A percentile compares a stretch with the other conserved stretches of the same genome.
Evolutionary conservation across 176 grass and related monocot species (phyloP).

Genomic region (Puccinellia tenuiflora): DNA sequence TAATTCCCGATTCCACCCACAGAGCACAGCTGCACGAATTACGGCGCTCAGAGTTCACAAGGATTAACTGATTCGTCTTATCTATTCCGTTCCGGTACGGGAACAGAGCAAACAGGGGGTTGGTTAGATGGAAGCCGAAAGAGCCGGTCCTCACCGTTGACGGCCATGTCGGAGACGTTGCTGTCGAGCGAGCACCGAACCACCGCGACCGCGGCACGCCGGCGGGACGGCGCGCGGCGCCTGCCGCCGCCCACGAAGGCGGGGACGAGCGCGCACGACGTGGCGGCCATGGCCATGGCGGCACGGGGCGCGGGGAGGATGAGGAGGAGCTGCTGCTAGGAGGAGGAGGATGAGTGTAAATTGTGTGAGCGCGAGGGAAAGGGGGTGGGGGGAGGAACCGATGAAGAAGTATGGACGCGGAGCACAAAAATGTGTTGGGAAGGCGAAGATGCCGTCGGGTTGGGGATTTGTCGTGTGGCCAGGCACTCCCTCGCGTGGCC

Average conservation of each 20-base stretch:
- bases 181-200: conserved; percentile 69
- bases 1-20: not conserved
- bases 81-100: not conserved
- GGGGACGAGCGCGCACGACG: conserved; percentile 43
- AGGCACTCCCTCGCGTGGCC: conserved; percentile 1
- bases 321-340: not conserved
- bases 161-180: conserved; percentile 85
- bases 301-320: not conserved
- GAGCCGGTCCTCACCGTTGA: conserved; percentile 52
- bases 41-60: not conserved
- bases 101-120: not conserved
- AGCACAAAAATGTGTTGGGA: not conserved
- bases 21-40: not conserved
- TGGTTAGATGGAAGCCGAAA: not conserved
- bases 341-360: not conserved
- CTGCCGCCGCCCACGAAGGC: conserved; percentile 13
- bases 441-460: conserved; percentile 27
- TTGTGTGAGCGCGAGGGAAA: conserved; percentile 27
- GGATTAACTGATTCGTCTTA: not conserved
- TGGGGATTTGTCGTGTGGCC: conserved; percentile 39
- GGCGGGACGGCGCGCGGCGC: not conserved
- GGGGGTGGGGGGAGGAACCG: not conserved
- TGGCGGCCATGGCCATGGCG: conserved; percentile 61
- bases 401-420: not conserved
- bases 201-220: not conserved